Base-by-base conservation (phyloP, 345 rosid species). In the Moringa oleifera region DNA sequence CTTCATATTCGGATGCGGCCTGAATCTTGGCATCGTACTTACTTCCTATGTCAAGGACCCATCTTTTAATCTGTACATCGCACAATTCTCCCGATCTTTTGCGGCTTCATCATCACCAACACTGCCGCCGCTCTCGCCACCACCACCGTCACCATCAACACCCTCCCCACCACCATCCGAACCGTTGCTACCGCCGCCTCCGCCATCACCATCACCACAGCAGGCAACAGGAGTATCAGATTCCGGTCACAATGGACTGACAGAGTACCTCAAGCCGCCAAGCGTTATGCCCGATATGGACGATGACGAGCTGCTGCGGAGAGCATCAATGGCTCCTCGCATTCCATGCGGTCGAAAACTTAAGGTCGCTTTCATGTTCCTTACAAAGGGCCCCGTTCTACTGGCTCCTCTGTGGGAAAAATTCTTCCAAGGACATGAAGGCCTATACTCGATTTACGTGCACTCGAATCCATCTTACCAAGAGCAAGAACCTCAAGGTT, bases 361-460 rank as follows among this genome's bases (percentile, higher is more conserved):
- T 8, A 86, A 86, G 64, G 78, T 91, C 36, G 98, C 96, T 6
- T 89, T 89, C 79, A 51, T 91, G 98, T 91, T 89, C 79, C 71
- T 91, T 82, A 80, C 83, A 2, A 85, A 80, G 62, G 92, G 92
- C 23, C 81, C 81, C 16, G 81, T 91, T 63, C 59, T 82, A 22
- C 58, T 91, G 69, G 95, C 90, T 72, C 92, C 86, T 16, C 37
- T 91, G 57, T 91, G 98, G 98, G 96, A 89, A 57, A 79, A 64
- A 53, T 91, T 91, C 73, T 91, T 91, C 72, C 58, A 71, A 55
- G 95, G 98, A 0, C 73, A 89, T 58, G 66, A 80, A 64, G 90
- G 77, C 24, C 56, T 80, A 23, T 91, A 84, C 61, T 85, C 68
- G 7, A 79, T 91, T 20, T 91, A 89, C 23, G 78, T 86, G 46